Evolutionary conservation across 225 moss, liverwort and hornwort species (phyloP).

Genomic region (Thuidium tamariscinum): DNA sequence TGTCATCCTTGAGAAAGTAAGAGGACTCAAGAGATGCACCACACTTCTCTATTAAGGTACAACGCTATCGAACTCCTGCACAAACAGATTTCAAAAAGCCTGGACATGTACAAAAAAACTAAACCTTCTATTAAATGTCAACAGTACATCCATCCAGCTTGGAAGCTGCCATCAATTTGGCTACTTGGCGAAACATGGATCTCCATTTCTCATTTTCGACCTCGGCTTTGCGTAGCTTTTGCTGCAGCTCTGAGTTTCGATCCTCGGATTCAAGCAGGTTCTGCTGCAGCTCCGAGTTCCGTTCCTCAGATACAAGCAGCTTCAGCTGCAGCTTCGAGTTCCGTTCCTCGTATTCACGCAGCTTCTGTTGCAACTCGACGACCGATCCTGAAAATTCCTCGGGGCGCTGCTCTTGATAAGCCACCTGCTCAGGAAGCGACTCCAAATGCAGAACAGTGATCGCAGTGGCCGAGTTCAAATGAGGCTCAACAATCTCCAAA

Average conservation of each 20-base stretch:
- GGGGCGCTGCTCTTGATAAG: not conserved
- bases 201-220: not conserved
- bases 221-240: not conserved
- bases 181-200: not conserved
- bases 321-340: too few relatives aligned
- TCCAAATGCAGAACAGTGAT: not conserved
- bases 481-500: not conserved
- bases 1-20: not conserved
- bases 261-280: too few relatives aligned
- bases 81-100: not conserved
- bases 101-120: not conserved
- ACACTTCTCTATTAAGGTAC: not conserved
- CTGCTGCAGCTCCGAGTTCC: too few relatives aligned
- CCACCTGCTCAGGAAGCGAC: not conserved
- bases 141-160: fast-evolving
- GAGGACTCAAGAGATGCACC: not conserved
- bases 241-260: too few relatives aligned
- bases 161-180: not conserved
- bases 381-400: not conserved
- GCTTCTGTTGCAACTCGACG: not conserved
- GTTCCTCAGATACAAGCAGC: not conserved
- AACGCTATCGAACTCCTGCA: fast-evolving
- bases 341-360: too few relatives aligned
- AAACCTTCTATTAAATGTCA: not conserved
- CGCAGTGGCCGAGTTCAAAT: not conserved